Base-by-base conservation (phyloP, 768 basidiomycete genomes). In the Daedalea quercina region DNA sequence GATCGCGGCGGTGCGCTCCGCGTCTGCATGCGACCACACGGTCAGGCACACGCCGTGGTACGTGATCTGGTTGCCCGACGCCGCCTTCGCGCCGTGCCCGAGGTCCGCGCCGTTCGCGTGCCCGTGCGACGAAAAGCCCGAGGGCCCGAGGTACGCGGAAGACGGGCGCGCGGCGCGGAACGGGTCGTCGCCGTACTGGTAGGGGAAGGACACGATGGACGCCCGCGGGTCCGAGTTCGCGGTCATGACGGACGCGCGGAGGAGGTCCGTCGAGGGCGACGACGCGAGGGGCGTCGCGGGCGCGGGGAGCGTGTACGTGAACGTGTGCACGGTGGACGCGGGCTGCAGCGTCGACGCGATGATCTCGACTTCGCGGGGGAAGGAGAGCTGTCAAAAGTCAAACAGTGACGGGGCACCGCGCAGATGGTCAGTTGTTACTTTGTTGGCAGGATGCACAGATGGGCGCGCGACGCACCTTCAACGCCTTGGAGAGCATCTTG, bases 21-120 rank as follows among this genome's bases (percentile, higher is more conserved):
- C 84, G 64, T 97, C 94, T 19, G 93, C 93, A 63, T 94, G 93
- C 3, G 90, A 92, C 93, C 93, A 98, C 1, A 96, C 91, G 1
- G 92, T 93, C 54, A 98, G 76, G 60, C 91, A 92, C 34, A 95
- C 92, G 44, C 92, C 93, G 63, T 96, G 82, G 65, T 91, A 95
- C 9, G 87, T 84, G 55, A 90, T 67, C 53, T 51, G 53, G 23
- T 75, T 82, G 61, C 70, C 77, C 55, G 70, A 59, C 15, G 54
- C 47, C 42, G 60, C 61, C 46, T 56, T 46, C 9, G 60, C 54
- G 46, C 60, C 58, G 23, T 55, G 37, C 3, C 26, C 49, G 51
- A 55, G 50, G 63, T 64, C 48, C 65, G 54, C 33, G 54, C 64
- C 4, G 63, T 54, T 54, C 2, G 61, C 43, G 51, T 61, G 61